Base-by-base conservation (phyloP, 2,329 filamentous ascomycete species). In the Davidsoniella neocaledoniae region DNA sequence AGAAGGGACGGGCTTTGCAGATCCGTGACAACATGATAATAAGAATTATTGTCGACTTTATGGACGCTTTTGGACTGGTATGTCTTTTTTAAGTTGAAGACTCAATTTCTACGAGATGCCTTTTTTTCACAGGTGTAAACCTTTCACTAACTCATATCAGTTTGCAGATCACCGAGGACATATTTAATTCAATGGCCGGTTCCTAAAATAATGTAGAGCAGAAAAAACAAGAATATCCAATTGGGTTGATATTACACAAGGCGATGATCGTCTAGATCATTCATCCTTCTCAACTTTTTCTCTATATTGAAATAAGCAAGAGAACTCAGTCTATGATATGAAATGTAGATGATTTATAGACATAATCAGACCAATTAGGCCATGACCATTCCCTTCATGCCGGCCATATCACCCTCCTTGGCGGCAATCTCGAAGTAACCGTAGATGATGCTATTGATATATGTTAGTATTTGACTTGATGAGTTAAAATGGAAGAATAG, bases 351-450 rank as follows among this genome's bases (percentile, higher is more conserved):
- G 25, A 48, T 41, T 21, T 50, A 39, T 33, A 19, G 38, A 37
- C 40, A 50, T 26, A 33, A 16, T 26, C 17, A 25, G 17, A 10
- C 36, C n/a, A 36, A 21, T 72, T 74, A 81, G 59, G 77, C 77
- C 77, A 81, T 80, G 55, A 81, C 73, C 76, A 81, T 80, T 51
- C 78, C 78, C 67, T 81, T 80, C 76, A 81, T 79, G 57, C 86
- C 86, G 54, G 81, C 76, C 67, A 96, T 81, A 65, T 98, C 91
- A 60, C 91, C 91, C 69, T 98, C 91, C 71, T 95, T 95, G 61
- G 93, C 93, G 21, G 91, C 91, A 62, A 98, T 98, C 68, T 98
- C 91, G 61, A 98, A 98, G 73, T 98, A 98, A 57, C 88, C 86
- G 68, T 98, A 98, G 68, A 98, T 98, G 65, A 98, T 98, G 55